A percentile compares a stretch with the other conserved stretches of the same genome.
phyloP scores from a whole-genome alignment of 495 filamentous ascomycete genomes.

The Aspergillus wentii region DNA sequence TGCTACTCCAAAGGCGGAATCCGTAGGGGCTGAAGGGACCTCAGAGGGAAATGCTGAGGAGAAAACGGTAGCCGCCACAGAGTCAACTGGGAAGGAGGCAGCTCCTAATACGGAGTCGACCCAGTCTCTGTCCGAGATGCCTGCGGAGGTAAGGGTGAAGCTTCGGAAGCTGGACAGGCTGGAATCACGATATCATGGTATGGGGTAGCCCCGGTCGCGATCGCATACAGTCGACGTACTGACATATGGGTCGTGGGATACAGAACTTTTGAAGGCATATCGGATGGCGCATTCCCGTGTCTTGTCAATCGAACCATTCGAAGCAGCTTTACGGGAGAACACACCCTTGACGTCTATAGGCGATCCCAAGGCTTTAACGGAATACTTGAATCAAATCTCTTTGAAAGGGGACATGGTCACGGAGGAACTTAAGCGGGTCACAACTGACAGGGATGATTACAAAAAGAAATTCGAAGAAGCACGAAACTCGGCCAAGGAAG shows the following conservation, averaged over 20 bases:
- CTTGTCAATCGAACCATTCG: constrained; percentile 83
- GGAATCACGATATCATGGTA: constrained; percentile 83
- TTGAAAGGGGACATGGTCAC: constrained; percentile 83
- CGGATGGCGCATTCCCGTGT: constrained; percentile 82
- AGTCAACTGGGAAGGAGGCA: constrained; percentile 19
- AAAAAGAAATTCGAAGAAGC: constrained; percentile 71
- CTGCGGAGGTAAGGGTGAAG: constrained; percentile 62
- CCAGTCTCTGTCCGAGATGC: constrained; percentile 51
- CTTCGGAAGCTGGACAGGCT: constrained; percentile 77
- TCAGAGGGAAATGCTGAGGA: constrained; percentile 24
- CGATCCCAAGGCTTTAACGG: constrained; percentile 79
- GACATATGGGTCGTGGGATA: background rate
- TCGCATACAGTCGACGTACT: background rate
- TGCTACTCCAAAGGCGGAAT: constrained; percentile 45
- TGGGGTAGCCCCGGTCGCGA: constrained; percentile 10
- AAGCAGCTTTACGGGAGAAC: constrained; percentile 82
- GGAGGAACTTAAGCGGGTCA: constrained; percentile 86
- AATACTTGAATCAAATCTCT: constrained; percentile 89
- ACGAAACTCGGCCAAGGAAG: constrained; percentile 57
- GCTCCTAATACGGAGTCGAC: constrained; percentile 13
- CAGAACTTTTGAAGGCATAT: constrained; percentile 91
- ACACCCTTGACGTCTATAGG: constrained; percentile 84
- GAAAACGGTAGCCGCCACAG: constrained; percentile 16
- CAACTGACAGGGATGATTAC: constrained; percentile 71
- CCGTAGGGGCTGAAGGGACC: constrained; percentile 20